Evolutionary conservation across 108 stramenopile species (phyloP).

Genomic region (Skeletonema grethae): DNA sequence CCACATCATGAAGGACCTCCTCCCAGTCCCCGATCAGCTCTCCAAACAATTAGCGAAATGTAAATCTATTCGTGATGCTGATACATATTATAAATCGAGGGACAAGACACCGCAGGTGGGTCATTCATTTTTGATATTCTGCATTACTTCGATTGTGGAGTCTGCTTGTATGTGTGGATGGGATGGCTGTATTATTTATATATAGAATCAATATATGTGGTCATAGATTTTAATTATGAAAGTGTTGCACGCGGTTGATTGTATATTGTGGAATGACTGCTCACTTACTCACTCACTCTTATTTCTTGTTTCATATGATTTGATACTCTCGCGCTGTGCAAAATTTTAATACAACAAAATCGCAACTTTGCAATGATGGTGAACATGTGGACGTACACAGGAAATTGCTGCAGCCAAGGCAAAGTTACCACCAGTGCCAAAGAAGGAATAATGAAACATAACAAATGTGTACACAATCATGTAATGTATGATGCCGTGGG

Average conservation of each 20-base stretch:
- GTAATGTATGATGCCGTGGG: no score
- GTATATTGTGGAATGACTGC: not conserved
- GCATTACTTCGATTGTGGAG: not conserved
- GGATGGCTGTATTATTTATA: not conserved
- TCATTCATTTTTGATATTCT: not conserved
- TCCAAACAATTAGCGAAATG: slow-evolving; percentile 53
- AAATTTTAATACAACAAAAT: not conserved
- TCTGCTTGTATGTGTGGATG: no score
- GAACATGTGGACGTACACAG: not conserved
- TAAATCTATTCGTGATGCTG: slow-evolving; percentile 48
- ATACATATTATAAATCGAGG: slow-evolving; percentile 47
- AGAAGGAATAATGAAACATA: slow-evolving; percentile 15
- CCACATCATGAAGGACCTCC: slow-evolving; percentile 53
- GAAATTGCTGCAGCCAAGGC: slow-evolving; percentile 45
- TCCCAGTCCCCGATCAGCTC: slow-evolving; percentile 51
- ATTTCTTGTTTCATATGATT: no score
- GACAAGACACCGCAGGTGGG: slow-evolving; percentile 46
- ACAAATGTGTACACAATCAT: not conserved
- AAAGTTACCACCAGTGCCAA: slow-evolving; percentile 32
- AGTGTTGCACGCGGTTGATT: not conserved
- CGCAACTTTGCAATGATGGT: not conserved
- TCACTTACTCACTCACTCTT: not conserved
- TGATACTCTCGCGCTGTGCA: not conserved
- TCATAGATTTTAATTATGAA: no score
- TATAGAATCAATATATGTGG: not conserved